A percentile compares a stretch with the other conserved stretches of the same genome.
Evolutionary conservation across 192 early-diverging fungal genomes (phyloP).

Genomic region (Backusella morwellensis): DNA sequence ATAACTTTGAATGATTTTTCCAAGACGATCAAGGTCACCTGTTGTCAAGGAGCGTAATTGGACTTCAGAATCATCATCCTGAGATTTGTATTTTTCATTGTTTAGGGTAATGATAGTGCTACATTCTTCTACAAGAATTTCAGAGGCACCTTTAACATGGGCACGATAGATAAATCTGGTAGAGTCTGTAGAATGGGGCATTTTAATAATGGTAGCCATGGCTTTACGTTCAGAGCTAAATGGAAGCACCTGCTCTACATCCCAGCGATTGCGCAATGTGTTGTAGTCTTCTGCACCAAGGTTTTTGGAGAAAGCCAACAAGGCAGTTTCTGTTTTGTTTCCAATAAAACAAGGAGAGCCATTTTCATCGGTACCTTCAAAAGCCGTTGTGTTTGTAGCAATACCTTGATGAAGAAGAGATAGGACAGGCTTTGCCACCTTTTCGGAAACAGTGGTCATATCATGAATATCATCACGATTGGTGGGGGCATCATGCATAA

Average conservation of each 20-base stretch:
- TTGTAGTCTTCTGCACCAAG: constrained; percentile 63
- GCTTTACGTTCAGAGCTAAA: constrained; percentile 93
- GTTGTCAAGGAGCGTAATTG: constrained; percentile 33
- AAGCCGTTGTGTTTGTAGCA: constrained; percentile 82
- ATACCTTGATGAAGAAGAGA: constrained; percentile 66
- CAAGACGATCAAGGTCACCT: constrained; percentile 36
- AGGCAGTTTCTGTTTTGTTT: constrained; percentile 93
- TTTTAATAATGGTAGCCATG: constrained; percentile 83
- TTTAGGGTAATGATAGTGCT: constrained; percentile 48
- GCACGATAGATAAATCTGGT: constrained; percentile 55
- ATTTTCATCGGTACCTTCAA: constrained; percentile 53
- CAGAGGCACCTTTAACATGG: constrained; percentile 94
- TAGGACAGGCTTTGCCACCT: constrained; percentile 41
- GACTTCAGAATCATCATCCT: constrained; percentile 27
- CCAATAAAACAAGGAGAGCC: constrained; percentile 67
- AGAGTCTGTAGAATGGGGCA: constrained; percentile 46
- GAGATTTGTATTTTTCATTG: constrained; percentile 8
- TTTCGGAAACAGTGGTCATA: constrained; percentile 48
- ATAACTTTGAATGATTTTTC: constrained; percentile 62
- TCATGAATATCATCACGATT: constrained; percentile 39
- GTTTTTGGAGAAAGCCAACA: constrained; percentile 76
- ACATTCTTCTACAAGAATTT: constrained; percentile 75
- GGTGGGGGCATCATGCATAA: constrained; percentile 43
- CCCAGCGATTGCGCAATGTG: constrained; percentile 58
- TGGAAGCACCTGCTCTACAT: constrained; percentile 76